These are phyloP conservation scores for Candolleomyces aberdarensis DNA, from an alignment of 768 basidiomycete species.

Conservation along the genomic window DNA sequence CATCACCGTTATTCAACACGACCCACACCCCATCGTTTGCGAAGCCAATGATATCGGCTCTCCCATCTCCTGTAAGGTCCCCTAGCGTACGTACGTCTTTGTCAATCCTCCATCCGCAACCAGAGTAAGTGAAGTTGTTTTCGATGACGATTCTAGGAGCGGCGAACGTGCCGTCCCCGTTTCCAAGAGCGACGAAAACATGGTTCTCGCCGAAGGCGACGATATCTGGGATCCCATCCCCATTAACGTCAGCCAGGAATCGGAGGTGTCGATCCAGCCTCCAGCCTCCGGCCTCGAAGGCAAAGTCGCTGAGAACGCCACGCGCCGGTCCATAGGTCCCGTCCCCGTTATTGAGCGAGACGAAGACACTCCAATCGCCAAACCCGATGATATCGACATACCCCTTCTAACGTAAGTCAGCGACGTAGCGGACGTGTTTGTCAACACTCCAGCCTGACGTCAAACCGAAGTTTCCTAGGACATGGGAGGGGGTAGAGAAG, in stretches of 20 bases:
- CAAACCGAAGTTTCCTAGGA: neutral
- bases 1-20: too few species aligned
- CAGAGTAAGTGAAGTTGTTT: neutral
- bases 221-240: slow-evolving; percentile 2
- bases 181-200: neutral
- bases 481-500: neutral
- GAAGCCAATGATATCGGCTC: too few species aligned
- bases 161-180: too few species aligned
- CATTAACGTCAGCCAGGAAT: slow-evolving; percentile 2
- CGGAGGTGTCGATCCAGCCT: slow-evolving; percentile 1
- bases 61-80: too few species aligned
- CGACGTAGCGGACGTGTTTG: neutral
- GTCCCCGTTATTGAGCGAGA: too few species aligned
- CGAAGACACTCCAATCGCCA: too few species aligned
- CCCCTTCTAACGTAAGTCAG: neutral
- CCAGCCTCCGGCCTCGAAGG: slow-evolving; percentile 1
- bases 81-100: too few species aligned
- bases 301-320: slow-evolving; percentile 1
- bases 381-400: too few species aligned
- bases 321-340: neutral
- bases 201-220: neutral
- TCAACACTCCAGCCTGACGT: neutral
- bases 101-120: neutral
- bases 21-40: too few species aligned
- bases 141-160: neutral